Percentiles rank a stretch among this genome's conserved stretches.
Evolutionary conservation across 2,329 filamentous ascomycete species (phyloP).

Genomic region (Colletotrichum sublineola): DNA sequence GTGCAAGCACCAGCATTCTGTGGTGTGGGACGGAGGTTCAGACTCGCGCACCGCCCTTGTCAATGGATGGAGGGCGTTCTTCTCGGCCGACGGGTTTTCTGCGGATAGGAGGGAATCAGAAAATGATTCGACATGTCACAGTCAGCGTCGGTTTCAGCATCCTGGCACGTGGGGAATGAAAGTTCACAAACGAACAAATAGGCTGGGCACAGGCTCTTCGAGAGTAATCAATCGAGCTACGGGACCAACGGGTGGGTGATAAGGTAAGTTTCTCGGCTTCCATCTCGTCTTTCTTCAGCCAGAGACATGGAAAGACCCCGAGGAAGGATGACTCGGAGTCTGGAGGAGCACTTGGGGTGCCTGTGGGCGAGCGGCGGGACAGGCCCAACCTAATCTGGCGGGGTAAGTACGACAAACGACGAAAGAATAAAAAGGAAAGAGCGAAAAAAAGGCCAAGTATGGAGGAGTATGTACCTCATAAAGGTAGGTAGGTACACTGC

Average conservation of each 20-base stretch:
- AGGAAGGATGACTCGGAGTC: background rate
- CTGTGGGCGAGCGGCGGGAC: conserved; percentile 1
- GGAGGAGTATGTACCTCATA: too few species aligned
- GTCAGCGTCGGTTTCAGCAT: conserved; percentile 10
- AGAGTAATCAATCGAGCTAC: background rate
- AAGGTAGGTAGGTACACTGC: background rate
- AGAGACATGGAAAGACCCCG: background rate
- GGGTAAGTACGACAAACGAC: conserved; percentile 30
- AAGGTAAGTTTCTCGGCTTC: background rate
- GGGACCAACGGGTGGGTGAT: background rate
- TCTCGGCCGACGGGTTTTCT: background rate
- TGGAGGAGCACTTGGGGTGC: background rate
- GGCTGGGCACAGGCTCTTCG: background rate
- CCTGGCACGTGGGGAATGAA: background rate
- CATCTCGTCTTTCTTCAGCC: background rate
- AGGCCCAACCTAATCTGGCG: conserved; percentile 27
- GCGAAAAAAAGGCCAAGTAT: background rate
- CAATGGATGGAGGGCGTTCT: background rate
- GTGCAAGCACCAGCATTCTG: conserved; percentile 21
- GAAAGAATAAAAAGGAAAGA: conserved; percentile 6
- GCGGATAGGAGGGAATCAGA: background rate
- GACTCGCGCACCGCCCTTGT: background rate
- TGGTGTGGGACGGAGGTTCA: conserved; percentile 14
- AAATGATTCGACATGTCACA: background rate
- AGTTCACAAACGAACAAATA: background rate